These are phyloP conservation scores for Xerocomellus amylosporus DNA, from an alignment of 768 basidiomycete species.

Conservation along the genomic window DNA sequence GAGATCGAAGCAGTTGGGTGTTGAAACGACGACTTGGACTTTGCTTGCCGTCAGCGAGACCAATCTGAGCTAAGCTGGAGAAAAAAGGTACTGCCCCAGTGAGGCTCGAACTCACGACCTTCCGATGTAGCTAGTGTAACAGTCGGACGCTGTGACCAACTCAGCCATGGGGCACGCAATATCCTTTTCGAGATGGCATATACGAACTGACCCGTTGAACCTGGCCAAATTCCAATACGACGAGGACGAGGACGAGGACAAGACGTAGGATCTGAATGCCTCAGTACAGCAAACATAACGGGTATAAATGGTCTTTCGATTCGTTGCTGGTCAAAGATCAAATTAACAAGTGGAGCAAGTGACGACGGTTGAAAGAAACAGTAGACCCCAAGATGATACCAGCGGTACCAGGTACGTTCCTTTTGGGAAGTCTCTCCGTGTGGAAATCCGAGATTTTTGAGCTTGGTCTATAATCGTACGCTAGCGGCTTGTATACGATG, in stretches of 20 bases:
- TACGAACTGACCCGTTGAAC: not conserved
- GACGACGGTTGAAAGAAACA: not conserved
- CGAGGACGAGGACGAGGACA: not conserved
- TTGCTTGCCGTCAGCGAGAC: too few relatives aligned
- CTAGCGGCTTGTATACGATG: too few relatives aligned
- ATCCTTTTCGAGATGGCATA: not conserved
- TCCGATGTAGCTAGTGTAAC: slow-evolving; percentile 51
- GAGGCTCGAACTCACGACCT: slow-evolving; percentile 72
- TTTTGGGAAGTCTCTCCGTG: too few relatives aligned
- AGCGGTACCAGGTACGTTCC: not conserved
- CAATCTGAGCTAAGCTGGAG: too few relatives aligned
- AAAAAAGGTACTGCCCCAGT: slow-evolving; percentile 44
- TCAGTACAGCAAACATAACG: too few relatives aligned
- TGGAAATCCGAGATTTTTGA: not conserved
- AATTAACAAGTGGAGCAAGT: not conserved
- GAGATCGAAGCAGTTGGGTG: too few relatives aligned
- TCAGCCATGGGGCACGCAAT: slow-evolving; percentile 65
- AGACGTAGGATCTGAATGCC: not conserved
- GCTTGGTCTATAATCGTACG: too few relatives aligned
- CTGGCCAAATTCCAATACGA: too few relatives aligned
- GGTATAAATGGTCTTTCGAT: too few relatives aligned
- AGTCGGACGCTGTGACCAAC: slow-evolving; percentile 80
- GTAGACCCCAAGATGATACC: too few relatives aligned
- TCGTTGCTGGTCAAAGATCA: too few relatives aligned
- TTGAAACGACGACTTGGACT: too few relatives aligned